These are phyloP conservation scores for Dryadomyces quercivorus DNA, from an alignment of 2,329 filamentous ascomycete species.

Conservation along the genomic window DNA sequence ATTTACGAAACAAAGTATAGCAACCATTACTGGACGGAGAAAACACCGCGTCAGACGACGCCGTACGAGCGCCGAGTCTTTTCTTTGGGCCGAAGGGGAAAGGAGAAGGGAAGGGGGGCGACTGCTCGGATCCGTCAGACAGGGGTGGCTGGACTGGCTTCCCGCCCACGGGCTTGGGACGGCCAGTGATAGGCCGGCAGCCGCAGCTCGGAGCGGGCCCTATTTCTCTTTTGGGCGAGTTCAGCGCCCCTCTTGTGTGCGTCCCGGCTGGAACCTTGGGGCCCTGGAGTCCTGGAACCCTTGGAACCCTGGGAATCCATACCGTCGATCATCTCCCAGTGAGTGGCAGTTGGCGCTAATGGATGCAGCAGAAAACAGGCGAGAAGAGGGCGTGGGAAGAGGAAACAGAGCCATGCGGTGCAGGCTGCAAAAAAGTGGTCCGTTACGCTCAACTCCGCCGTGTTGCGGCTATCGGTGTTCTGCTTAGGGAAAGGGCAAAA, in stretches of 20 bases:
- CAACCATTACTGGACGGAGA: not conserved
- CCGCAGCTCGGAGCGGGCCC: not conserved
- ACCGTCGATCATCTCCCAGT: not conserved
- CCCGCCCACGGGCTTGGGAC: constrained; percentile 2
- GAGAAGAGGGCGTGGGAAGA: not conserved
- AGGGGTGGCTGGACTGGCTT: not conserved
- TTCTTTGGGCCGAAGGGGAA: too few species aligned
- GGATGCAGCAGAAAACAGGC: not conserved
- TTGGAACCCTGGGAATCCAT: not conserved
- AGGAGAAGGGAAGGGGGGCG: too few species aligned
- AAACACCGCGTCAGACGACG: too few species aligned
- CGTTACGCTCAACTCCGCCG: too few species aligned
- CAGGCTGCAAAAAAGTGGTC: too few species aligned
- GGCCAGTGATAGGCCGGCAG: constrained; percentile 1
- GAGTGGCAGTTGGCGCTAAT: constrained; percentile 1
- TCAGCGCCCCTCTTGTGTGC: constrained; percentile 5
- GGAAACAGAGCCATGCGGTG: not conserved
- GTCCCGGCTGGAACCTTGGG: constrained; percentile 1
- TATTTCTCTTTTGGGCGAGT: constrained; percentile 1
- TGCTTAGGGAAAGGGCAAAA: not conserved
- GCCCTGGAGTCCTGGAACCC: not conserved
- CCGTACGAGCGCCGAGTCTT: too few species aligned
- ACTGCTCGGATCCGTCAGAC: not conserved
- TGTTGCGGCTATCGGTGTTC: too few species aligned
- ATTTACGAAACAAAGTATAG: not conserved